Evolutionary conservation across 2,329 filamentous ascomycete genomes (phyloP), one percentile per base, ranked within the genome.

Genomic region (Fusarium compactum): DNA sequence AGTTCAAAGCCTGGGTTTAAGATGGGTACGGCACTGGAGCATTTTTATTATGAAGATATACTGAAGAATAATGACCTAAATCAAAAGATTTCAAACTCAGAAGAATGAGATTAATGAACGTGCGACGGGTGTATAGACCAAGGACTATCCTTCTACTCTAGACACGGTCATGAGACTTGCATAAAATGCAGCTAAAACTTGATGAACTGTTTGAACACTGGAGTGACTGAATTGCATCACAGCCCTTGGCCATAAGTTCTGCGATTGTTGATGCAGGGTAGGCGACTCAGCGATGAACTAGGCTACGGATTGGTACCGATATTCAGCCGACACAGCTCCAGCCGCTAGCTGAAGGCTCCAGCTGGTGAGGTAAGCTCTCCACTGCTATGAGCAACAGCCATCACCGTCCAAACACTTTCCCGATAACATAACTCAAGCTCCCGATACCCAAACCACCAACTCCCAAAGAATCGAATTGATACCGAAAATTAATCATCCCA

Each of bases 311-410:
- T 6, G 8, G 22, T 38, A 51, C 59, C 79, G 79, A 80, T 53
- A 46, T 79, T 81, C 74, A 76, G 63, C 79, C 79, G 78, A 52
- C 18, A 27, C 8, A 66, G 62, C 48, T 64, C 50, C 32, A 43
- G 65, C 74, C 70, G 66, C 71, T 72, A 75, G 76, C 65, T 66
- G 74, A 79, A 80, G 79, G 79, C 78, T 81, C 74, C 79, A 80
- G 71, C 75, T 73, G 75, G 77, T 81, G 80, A 82, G 80, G 80
- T 81, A 81, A 82, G 80, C 80, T 80, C 74, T 65, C 74, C 74
- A 72, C 71, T 70, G 66, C 71, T 48, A 62, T 68, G 62, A 58
- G 54, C 63, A 74, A 66, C 70, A 64, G 62, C 62, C 65, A 65
- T 69, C 51, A 67, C 61, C 63, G 64, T 48, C 62, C 41, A 63